Base-by-base conservation (phyloP, 108 stramenopile genomes). In the Nannochloropsis oceanica region DNA sequence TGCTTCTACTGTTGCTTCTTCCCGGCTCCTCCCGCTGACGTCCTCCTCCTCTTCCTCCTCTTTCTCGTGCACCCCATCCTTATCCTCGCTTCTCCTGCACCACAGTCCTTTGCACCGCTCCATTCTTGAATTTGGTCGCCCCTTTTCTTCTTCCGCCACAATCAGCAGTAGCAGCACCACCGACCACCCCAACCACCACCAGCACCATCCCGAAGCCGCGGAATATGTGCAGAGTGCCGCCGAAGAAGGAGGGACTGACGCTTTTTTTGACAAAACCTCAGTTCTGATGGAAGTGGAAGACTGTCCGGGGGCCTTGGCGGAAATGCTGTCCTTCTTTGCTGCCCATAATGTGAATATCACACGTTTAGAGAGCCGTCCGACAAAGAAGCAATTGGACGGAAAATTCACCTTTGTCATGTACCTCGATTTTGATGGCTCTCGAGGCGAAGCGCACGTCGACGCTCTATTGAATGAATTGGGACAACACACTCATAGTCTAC, bases 331-430 rank as follows among this genome's bases (percentile, higher is more conserved):
- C 46, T 94, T 91, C 79, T 96, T 95, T 91, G 96, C 95, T 94
- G 96, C 96, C 85, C 94, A 95, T 86, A 94, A 96, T 81, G 89
- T 98, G 79, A 96, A 95, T 87, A 89, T 98, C 59, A 93, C 94
- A 20, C 90, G 95, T 26, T 95, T 98, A 42, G 97, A 98, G 89
- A 93, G 93, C 79, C 92, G 94, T 80, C 94, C 94, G 42, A 85
- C 88, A 13, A 89, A 26, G 26, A 44, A 86, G 44, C 27, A 81
- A 20, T 43, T 44, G 42, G 84, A 84, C 42, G 27, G 24, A 7
- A 90, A 86, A 50, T 95, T 97, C 84, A 94, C 94, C 82, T 94
- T 96, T 85, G 94, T 92, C 87, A 59, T 85, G 79, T 44, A 82
- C 42, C 86, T 95, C 8, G 94, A 95, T 86, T 93, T 95, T 87